Evolutionary conservation across 805 yeast species (phyloP), one percentile per base, ranked within the genome.

Genomic region (Yamadazyma insecticola): DNA sequence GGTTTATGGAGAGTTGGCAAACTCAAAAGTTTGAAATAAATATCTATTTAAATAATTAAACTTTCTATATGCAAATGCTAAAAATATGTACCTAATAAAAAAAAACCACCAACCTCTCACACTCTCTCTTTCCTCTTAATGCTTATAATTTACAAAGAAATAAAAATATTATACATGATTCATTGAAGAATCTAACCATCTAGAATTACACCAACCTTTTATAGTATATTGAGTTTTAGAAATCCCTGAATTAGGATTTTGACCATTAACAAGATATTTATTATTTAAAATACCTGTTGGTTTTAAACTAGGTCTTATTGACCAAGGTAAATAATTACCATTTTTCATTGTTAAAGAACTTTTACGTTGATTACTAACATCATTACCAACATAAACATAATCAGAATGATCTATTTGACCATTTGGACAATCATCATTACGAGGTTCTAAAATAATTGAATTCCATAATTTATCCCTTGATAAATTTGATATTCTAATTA

Each of bases 381-480:
- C 45, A 10, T 43, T 45, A 18, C 57, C 57, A 9, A 54, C 46
- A 24, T 47, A 49, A 7, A 55, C 31, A 37, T 53, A 55, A 13
- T 32, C 17, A n/a, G 40, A 35, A 25, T 39, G 33, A 36, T 54
- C 50, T 9, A 60, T 45, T 14, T 33, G 22, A 10, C 23, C 16
- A 6, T 26, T 15, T 1, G 63, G 64, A 7, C 47, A 37, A 1
- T 44, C 37, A 40, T 76, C 83, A 2, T 40, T 35, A 26, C 81
- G 55, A 15, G 81, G 79, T 4, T 71, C 67, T 19, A 77, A 47
- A 4, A 76, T 60, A 11, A 76, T 77, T 30, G 60, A 63, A 22
- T 62, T 58, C 79, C 79, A 75, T 27, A 76, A 50, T 44, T 72
- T 68, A 26, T 73, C 74, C 32, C 74, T 55, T 3, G 74, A 61